Percentiles rank a stretch among this genome's conserved stretches.
phyloP scores from a whole-genome alignment of 768 basidiomycete genomes.

The Podaxis mareebaensis region DNA sequence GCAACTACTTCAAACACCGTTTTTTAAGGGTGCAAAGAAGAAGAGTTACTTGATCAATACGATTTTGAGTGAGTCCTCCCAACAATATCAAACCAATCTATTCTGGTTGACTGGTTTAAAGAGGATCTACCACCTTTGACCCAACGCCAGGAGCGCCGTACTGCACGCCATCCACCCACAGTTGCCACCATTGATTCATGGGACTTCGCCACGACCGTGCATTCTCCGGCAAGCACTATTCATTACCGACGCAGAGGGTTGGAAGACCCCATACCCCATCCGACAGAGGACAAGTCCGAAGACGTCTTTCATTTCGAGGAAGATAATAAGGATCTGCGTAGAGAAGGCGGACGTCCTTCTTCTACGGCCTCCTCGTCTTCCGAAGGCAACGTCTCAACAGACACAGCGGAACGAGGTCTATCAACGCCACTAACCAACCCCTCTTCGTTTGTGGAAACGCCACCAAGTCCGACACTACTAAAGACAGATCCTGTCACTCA shows the following conservation, averaged over 20 bases:
- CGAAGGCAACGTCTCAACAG: background rate
- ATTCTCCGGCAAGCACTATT: conserved; percentile 36
- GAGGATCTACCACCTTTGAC: conserved; percentile 73
- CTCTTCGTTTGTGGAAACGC: background rate
- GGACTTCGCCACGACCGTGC: conserved; percentile 65
- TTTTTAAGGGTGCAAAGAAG: conserved; percentile 81
- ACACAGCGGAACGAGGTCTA: background rate
- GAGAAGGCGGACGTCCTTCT: background rate
- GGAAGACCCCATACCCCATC: background rate
- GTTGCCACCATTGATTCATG: conserved; percentile 71
- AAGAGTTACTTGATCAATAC: conserved; percentile 75
- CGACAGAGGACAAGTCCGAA: background rate
- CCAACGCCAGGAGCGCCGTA: conserved; percentile 70
- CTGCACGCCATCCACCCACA: conserved; percentile 32
- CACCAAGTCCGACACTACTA: background rate
- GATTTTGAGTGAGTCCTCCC: conserved; percentile 54
- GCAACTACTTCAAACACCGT: conserved; percentile 72
- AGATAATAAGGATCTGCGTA: background rate
- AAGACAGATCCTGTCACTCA: background rate
- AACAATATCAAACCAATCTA: background rate
- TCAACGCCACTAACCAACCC: conserved; percentile 7
- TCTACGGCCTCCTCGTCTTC: conserved; percentile 5
- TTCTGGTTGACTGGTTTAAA: conserved; percentile 22
- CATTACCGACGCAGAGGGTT: conserved; percentile 26
- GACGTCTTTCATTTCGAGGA: background rate